Conservation (phyloP, 164 flowering plant species). For the Macadamia integrifolia region DNA sequence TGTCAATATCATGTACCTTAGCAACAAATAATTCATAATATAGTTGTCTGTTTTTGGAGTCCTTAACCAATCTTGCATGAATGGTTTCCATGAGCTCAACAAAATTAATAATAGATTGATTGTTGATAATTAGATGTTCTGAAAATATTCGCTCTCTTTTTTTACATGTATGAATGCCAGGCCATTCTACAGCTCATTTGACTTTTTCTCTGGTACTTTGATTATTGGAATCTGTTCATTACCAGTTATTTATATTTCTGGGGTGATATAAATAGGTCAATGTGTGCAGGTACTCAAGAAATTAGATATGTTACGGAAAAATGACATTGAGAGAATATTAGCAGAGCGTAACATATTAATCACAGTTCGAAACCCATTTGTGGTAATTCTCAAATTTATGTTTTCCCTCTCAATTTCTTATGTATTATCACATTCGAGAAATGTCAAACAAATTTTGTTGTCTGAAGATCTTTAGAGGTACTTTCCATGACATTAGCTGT, state of each 20-base stretch:
- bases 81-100: no score
- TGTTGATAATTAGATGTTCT: no score
- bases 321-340: slow-evolving; percentile 69
- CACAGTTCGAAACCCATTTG: slow-evolving; percentile 75
- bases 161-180: no score
- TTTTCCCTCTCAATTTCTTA: neutral
- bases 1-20: no score
- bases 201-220: neutral
- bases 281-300: slow-evolving; percentile 64
- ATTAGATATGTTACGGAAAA: slow-evolving; percentile 72
- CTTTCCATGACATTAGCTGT: neutral
- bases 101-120: no score
- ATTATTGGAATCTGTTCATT: neutral
- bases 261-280: slow-evolving; percentile 5
- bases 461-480: neutral
- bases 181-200: no score
- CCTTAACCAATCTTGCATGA: no score
- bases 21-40: no score
- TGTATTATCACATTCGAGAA: neutral
- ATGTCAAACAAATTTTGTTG: neutral
- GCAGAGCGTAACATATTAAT: slow-evolving; percentile 79
- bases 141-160: no score
- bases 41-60: no score
- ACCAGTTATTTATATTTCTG: neutral
- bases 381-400: slow-evolving; percentile 39